A percentile compares a stretch with the other conserved stretches of the same genome.
phyloP scores from a whole-genome alignment of 2,329 filamentous ascomycete species.

The Mollisia scopiformis region DNA sequence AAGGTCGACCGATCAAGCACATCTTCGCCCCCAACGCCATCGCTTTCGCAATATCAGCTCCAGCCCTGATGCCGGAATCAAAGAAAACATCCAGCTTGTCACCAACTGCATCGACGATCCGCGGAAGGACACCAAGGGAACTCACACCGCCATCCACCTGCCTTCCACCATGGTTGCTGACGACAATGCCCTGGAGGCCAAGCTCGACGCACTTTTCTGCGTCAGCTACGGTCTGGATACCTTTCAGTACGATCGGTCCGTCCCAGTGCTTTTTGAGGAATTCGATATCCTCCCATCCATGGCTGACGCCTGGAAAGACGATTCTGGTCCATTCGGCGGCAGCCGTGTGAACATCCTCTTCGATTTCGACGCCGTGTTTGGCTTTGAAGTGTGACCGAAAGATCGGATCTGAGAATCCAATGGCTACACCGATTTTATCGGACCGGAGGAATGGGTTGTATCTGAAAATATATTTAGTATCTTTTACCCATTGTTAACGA shows the following conservation, averaged over 20 bases:
- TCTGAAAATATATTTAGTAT: no score
- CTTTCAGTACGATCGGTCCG: no score
- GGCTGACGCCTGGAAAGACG: neutral
- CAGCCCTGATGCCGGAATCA: slow-evolving; percentile 63
- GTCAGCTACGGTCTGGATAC: no score
- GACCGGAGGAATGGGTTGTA: slow-evolving; percentile 60
- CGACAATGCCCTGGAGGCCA: no score
- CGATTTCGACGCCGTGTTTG: neutral
- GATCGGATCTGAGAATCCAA: slow-evolving; percentile 68
- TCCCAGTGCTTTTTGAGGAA: no score
- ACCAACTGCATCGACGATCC: slow-evolving; percentile 60
- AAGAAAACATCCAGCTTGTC: slow-evolving; percentile 60
- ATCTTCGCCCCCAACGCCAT: slow-evolving; percentile 64
- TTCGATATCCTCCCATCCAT: slow-evolving; percentile 64
- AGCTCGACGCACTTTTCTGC: no score
- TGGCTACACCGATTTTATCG: slow-evolving; percentile 52
- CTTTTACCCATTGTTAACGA: no score
- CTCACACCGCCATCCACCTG: no score
- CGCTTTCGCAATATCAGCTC: slow-evolving; percentile 67
- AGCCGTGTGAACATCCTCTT: neutral
- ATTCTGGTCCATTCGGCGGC: neutral
- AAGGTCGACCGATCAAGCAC: slow-evolving; percentile 61
- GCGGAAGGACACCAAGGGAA: slow-evolving; percentile 57
- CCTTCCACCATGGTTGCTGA: no score
- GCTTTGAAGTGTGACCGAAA: slow-evolving; percentile 54